A percentile compares a stretch with the other conserved stretches of the same genome.
Conservation (phyloP, 768 basidiomycete species). For the Cystoderma amianthinum region DNA sequence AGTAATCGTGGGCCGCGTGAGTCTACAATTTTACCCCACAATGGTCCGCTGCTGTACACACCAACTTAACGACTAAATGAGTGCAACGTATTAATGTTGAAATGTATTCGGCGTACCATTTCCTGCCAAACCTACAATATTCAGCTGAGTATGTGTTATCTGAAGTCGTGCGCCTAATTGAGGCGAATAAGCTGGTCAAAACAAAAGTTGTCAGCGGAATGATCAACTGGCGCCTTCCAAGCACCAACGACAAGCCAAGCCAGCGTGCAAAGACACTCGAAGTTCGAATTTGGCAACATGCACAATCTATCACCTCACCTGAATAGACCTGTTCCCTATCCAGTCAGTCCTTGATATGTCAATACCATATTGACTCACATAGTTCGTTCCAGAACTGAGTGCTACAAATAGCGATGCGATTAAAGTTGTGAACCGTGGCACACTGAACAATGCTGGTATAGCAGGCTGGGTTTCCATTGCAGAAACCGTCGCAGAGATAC, state of each 20-base stretch:
- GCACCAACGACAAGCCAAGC: too few relatives aligned
- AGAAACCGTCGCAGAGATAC: too few relatives aligned
- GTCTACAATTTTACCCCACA: conserved; percentile 80
- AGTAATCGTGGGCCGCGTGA: conserved; percentile 62
- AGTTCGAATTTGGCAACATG: neutral
- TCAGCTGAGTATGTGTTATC: conserved; percentile 75
- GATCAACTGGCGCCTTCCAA: too few relatives aligned
- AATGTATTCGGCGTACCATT: conserved; percentile 63
- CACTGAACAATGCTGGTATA: conserved; percentile 22
- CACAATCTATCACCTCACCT: conserved; percentile 18
- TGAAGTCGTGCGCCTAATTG: conserved; percentile 74
- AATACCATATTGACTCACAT: too few relatives aligned
- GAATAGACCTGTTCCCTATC: conserved; percentile 28
- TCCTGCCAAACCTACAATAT: conserved; percentile 76
- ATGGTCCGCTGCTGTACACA: conserved; percentile 67
- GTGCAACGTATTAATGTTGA: neutral
- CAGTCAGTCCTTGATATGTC: too few relatives aligned
- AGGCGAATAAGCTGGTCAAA: conserved; percentile 66
- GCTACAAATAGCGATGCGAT: conserved; percentile 53
- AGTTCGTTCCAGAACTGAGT: conserved; percentile 65
- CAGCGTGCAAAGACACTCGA: too few relatives aligned
- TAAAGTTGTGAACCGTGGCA: conserved; percentile 39
- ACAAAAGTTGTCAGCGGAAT: conserved; percentile 1
- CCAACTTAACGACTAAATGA: conserved; percentile 45
- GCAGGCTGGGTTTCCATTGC: conserved; percentile 13